phyloP scores from a whole-genome alignment of 169 alveolate genomes.

The Plasmodium coatneyi region DNA sequence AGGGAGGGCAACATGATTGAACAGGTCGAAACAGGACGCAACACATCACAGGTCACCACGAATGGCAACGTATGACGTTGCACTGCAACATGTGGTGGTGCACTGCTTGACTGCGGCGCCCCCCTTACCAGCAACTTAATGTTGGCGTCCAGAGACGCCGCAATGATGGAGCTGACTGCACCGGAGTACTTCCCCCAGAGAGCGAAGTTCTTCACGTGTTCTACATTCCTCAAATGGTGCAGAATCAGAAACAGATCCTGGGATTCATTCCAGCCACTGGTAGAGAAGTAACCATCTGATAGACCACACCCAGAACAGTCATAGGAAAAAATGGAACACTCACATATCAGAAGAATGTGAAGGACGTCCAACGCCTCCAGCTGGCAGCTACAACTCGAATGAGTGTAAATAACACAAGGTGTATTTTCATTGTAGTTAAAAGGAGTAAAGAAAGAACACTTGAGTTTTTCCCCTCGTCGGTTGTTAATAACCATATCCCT shows the following conservation, averaged over 20 bases:
- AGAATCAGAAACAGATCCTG: slow-evolving; percentile 57
- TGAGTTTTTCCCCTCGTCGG: slow-evolving; percentile 71
- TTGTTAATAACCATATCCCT: slow-evolving; percentile 54
- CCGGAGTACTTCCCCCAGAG: slow-evolving; percentile 75
- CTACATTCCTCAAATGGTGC: slow-evolving; percentile 56
- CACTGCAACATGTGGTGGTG: too few species aligned
- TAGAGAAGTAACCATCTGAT: slow-evolving; percentile 63
- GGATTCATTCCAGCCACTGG: slow-evolving; percentile 71
- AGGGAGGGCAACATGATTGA: too few species aligned
- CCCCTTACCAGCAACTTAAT: slow-evolving; percentile 50
- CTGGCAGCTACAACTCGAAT: slow-evolving; percentile 66
- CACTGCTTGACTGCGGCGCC: background rate
- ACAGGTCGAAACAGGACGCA: background rate
- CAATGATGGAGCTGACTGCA: slow-evolving; percentile 60
- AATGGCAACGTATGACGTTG: background rate
- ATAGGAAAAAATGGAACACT: slow-evolving; percentile 68
- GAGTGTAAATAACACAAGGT: slow-evolving; percentile 74
- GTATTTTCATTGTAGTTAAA: slow-evolving; percentile 72
- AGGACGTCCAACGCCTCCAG: slow-evolving; percentile 57
- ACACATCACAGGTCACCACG: too few species aligned
- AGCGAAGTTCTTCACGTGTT: slow-evolving; percentile 51
- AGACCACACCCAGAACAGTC: slow-evolving; percentile 75
- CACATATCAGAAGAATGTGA: slow-evolving; percentile 48
- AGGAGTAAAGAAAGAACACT: slow-evolving; percentile 53
- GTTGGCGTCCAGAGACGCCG: slow-evolving; percentile 58